Evolutionary conservation across 306 rosid genomes (phyloP).

Genomic region (Astragalus membranaceus): DNA sequence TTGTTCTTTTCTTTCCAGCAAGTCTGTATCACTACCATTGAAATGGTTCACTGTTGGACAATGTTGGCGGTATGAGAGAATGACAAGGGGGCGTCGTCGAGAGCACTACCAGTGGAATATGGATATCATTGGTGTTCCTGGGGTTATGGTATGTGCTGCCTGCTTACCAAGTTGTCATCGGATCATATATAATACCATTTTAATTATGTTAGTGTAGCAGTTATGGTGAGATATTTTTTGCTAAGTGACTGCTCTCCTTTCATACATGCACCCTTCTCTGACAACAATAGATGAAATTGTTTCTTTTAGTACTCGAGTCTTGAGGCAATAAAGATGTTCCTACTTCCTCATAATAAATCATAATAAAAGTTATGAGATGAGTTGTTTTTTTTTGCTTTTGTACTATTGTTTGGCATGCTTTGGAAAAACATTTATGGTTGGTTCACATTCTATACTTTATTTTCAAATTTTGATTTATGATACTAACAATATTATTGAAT

Average conservation of each 20-base stretch:
- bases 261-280: slow-evolving; percentile 6
- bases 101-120: slow-evolving; percentile 99
- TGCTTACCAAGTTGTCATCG: neutral
- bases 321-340: slow-evolving; percentile 5
- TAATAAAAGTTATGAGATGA: neutral
- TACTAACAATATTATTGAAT: slow-evolving; percentile 5
- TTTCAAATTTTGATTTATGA: neutral
- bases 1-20: slow-evolving; percentile 49
- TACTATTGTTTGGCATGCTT: neutral
- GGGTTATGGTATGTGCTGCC: slow-evolving; percentile 58
- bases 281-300: neutral
- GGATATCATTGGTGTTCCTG: slow-evolving; percentile 93
- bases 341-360: neutral
- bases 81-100: slow-evolving; percentile 95
- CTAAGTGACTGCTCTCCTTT: neutral
- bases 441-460: slow-evolving; percentile 11
- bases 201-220: slow-evolving; percentile 1
- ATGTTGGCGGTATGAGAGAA: slow-evolving; percentile 98
- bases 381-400: neutral
- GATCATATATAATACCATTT: neutral
- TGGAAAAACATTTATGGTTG: neutral
- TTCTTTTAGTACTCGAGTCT: neutral
- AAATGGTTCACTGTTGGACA: slow-evolving; percentile 99
- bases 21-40: slow-evolving; percentile 79
- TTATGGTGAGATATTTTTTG: neutral